Base-by-base conservation (phyloP, 164 flowering plant genomes). In the Sextonia rubra region DNA sequence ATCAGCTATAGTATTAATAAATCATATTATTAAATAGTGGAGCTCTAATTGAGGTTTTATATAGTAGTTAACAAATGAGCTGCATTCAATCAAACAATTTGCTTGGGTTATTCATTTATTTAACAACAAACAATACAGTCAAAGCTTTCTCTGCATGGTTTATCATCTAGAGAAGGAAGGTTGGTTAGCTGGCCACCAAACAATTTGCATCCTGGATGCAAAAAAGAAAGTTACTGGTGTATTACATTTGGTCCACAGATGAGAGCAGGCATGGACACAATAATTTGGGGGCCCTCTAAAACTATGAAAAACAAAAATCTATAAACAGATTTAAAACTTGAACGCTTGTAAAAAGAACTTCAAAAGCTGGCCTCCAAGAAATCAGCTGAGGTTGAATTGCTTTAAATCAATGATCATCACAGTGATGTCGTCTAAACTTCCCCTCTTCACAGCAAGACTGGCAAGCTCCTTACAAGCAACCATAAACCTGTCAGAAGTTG, bases 351-450 rank as follows among this genome's bases (percentile, higher is more conserved):
- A 20, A 52, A 52, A 0, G 6, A 52, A 12, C 58, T 52, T 15
- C 58, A 17, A 52, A 52, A 52, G 20, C 7, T 52, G 58, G 17
- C n/a, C 58, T 52, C 58, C 17, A 15, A 52, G 14, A 12, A 52
- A 5, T 78, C 68, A 76, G 61, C 71, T 77, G 76, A 60, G 75
- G 70, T 68, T 75, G 78, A 88, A 85, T 74, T 79, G 82, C 27
- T 75, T 80, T 12, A 92, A 75, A 77, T 92, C 95, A 76, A 93
- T 82, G 75, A 91, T 76, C 92, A 91, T 90, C 47, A 93, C 94
- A 20, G 93, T 91, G 47, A 93, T 86, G 73, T 93, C 93, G 80
- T 90, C 98, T 74, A 85, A 76, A 85, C 91, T 84, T 25, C 94
- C 96, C 76, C 90, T 86, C 37, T 66, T 79, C 44, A 81, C 76